Base-by-base conservation (phyloP, 2,329 filamentous ascomycete genomes). In the Proliferodiscus dingleyae region DNA sequence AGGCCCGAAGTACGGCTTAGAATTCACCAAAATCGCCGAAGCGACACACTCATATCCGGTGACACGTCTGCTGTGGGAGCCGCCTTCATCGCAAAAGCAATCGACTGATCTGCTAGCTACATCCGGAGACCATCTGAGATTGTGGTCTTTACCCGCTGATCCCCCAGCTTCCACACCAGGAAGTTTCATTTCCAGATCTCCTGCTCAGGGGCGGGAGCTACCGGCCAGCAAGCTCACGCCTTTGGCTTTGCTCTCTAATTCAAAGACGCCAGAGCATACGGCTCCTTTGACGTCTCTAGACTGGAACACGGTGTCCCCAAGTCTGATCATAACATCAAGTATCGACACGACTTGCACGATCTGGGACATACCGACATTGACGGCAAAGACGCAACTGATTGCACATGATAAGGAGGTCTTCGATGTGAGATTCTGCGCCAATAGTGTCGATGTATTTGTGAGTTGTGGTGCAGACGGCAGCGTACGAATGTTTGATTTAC, bases 301-400 rank as follows among this genome's bases (percentile, higher is more conserved):
- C 65, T 98, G 93, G 93, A 98, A 98, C 62, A 95, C 88, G 2
- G 85, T 98, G 42, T 95, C 89, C 19, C 93, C 93, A 0, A 96
- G 91, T 65, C 74, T 98, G 43, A 98, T 98, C 63, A 98, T 98
- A 61, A 98, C 93, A 1, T 96, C 90, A 3, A 97, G 90, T 65
- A 98, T 98, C 61, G 93, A 98, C 64, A 98, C 93, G 1, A 98
- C 93, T 5, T 98, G 93, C 69, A 98, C 93, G 4, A 98, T 98
- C 55, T 98, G 93, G 93, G 93, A 98, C 65, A 98, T 98, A 45
- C 93, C 93, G 3, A 96, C 93, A 1, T 74, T 98, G 52, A 98
- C 93, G 1, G 93, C 93, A 42, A 98, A 98, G 70, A 98, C 93
- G 2, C 93, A 98, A 66, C 74, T 98, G 37, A 98, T 98, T 67